Percentiles rank a stretch among this genome's conserved stretches.
phyloP scores from a whole-genome alignment of 2,329 filamentous ascomycete species.

The Aspergillus quadricinctus region DNA sequence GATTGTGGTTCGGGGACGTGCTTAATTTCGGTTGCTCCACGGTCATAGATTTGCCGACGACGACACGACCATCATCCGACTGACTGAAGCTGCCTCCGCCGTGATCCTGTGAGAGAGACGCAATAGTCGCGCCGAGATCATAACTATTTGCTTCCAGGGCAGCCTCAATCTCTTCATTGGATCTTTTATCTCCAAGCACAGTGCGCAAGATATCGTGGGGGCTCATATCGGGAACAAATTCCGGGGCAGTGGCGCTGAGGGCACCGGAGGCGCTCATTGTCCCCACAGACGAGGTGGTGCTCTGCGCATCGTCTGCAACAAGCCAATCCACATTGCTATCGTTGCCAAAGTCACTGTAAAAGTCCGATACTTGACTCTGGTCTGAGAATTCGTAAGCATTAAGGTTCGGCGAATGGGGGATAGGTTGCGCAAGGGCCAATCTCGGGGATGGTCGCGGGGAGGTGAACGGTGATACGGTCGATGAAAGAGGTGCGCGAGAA shows the following conservation, averaged over 20 bases:
- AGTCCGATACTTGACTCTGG: conserved; percentile 72
- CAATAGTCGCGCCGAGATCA: conserved; percentile 87
- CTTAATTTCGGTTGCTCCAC: conserved; percentile 66
- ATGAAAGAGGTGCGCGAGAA: conserved; percentile 69
- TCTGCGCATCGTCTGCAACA: conserved; percentile 78
- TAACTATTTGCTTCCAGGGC: conserved; percentile 86
- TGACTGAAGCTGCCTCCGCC: conserved; percentile 48
- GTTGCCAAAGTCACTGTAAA: conserved; percentile 83
- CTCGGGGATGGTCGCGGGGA: conserved; percentile 90
- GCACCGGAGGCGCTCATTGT: conserved; percentile 62
- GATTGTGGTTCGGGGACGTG: conserved; percentile 71
- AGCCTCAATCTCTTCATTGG: conserved; percentile 92
- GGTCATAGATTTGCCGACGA: conserved; percentile 87
- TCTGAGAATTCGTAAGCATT: conserved; percentile 97
- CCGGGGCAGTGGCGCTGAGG: conserved; percentile 76
- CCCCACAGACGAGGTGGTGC: conserved; percentile 73
- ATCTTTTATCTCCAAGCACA: conserved; percentile 80
- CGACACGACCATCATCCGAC: conserved; percentile 58
- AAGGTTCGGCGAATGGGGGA: conserved; percentile 88
- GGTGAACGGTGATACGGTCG: conserved; percentile 80
- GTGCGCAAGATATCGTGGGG: conserved; percentile 97
- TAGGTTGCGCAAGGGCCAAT: conserved; percentile 84
- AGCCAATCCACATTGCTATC: conserved; percentile 93
- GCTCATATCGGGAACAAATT: conserved; percentile 87
- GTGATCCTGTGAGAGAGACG: conserved; percentile 76